phyloP scores from a whole-genome alignment of 2,329 filamentous ascomycete genomes.

The Xylogone sp. region DNA sequence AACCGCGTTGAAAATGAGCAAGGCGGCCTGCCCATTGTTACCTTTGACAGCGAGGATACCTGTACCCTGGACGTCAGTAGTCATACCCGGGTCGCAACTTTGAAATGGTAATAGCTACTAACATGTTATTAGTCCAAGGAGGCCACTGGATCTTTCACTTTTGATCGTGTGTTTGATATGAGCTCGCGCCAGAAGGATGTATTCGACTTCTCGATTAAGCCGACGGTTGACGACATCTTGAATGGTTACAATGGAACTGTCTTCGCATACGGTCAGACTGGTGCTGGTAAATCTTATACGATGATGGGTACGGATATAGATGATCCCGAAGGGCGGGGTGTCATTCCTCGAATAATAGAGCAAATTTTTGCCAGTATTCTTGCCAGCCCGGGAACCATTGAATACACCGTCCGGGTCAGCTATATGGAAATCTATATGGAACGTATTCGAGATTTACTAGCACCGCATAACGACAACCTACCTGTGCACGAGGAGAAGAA shows the following conservation, averaged over 20 bases:
- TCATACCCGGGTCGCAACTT: background rate
- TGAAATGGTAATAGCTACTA: slow-evolving; percentile 17
- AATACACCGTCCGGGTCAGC: slow-evolving; percentile 97
- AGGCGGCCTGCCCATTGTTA: slow-evolving; percentile 87
- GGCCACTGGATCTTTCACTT: slow-evolving; percentile 83
- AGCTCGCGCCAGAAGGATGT: slow-evolving; percentile 84
- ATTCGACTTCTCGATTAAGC: slow-evolving; percentile 95
- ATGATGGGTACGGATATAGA: slow-evolving; percentile 98
- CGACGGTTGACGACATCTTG: slow-evolving; percentile 95
- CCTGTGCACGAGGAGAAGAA: slow-evolving; percentile 98
- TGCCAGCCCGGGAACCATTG: slow-evolving; percentile 86
- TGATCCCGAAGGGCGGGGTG: slow-evolving; percentile 81
- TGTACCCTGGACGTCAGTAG: slow-evolving; percentile 76
- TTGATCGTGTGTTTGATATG: slow-evolving; percentile 97
- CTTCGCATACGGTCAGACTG: slow-evolving; percentile 97
- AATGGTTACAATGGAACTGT: slow-evolving; percentile 99
- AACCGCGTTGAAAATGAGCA: slow-evolving; percentile 90
- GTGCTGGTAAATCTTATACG: slow-evolving; percentile 97
- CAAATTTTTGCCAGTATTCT: slow-evolving; percentile 97
- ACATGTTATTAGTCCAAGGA: slow-evolving; percentile 65
- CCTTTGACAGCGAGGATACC: slow-evolving; percentile 84
- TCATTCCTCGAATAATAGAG: slow-evolving; percentile 94
- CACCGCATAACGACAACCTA: slow-evolving; percentile 91
- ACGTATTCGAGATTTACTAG: slow-evolving; percentile 87
- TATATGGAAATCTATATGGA: slow-evolving; percentile 99